These are phyloP conservation scores for Lentinula boryana DNA, from an alignment of 768 basidiomycete genomes.

Conservation along the genomic window DNA sequence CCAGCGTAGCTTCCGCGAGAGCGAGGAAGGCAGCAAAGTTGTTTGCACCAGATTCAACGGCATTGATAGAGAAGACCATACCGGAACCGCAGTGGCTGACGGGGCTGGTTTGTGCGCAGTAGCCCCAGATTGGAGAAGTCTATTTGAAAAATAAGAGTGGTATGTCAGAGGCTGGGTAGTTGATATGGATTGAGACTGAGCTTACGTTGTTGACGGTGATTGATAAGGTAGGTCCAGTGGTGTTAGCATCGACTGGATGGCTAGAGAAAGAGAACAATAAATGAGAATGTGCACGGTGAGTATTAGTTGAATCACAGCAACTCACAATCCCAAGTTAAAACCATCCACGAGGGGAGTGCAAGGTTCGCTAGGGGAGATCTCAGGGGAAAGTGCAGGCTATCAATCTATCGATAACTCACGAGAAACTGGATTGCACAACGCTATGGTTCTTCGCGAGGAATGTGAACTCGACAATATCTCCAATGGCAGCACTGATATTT, in stretches of 20 bases:
- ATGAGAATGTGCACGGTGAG: background rate
- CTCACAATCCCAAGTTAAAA: constrained; percentile 41
- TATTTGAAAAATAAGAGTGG: constrained; percentile 7
- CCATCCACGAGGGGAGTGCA: background rate
- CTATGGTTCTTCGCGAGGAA: constrained; percentile 46
- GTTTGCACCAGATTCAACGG: constrained; percentile 41
- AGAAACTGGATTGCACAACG: constrained; percentile 35
- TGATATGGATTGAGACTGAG: background rate
- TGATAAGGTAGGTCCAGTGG: constrained; percentile 35
- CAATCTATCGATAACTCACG: constrained; percentile 7
- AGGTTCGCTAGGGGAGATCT: background rate
- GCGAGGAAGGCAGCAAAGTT: constrained; percentile 45
- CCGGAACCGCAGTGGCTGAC: constrained; percentile 33
- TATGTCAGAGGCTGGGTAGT: background rate
- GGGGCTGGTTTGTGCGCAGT: constrained; percentile 48
- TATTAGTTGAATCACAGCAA: background rate
- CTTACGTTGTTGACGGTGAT: constrained; percentile 42
- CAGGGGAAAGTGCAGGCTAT: background rate
- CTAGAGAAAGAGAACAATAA: constrained; percentile 15
- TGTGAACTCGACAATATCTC: constrained; percentile 38
- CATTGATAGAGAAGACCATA: constrained; percentile 65
- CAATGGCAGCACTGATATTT: constrained; percentile 32
- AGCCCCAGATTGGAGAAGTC: constrained; percentile 54
- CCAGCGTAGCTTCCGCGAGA: constrained; percentile 18
- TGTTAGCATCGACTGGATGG: constrained; percentile 35